Evolutionary conservation across 2,329 filamentous ascomycete genomes (phyloP).

Genomic region (Ophiostoma populinum): DNA sequence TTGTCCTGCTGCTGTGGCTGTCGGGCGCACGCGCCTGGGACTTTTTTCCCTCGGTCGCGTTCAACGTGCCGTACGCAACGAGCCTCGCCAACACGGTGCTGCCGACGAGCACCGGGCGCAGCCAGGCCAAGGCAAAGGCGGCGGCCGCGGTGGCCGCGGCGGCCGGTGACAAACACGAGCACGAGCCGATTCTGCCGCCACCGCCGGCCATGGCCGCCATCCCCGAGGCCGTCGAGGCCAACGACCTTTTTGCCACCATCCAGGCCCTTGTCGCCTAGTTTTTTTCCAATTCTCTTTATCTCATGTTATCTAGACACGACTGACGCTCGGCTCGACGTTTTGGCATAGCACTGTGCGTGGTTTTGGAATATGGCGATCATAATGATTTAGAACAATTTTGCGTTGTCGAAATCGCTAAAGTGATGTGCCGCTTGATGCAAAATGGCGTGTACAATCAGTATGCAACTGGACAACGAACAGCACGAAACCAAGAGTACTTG

Average conservation of each 20-base stretch:
- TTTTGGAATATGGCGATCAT: no score
- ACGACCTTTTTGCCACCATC: constrained; percentile 2
- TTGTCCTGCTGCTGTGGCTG: constrained; percentile 12
- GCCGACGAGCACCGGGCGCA: constrained; percentile 1
- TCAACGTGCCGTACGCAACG: constrained; percentile 11
- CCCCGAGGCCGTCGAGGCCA: not conserved
- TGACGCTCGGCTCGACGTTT: no score
- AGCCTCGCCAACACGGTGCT: constrained; percentile 9
- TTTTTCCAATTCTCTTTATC: not conserved
- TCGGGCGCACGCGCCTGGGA: constrained; percentile 10
- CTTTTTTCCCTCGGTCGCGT: constrained; percentile 9
- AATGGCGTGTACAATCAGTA: no score
- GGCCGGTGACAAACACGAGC: not conserved
- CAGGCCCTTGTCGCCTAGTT: constrained; percentile 2
- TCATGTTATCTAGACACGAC: no score
- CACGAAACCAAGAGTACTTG: not conserved
- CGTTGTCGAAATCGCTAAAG: no score
- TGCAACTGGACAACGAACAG: not conserved
- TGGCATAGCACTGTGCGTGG: no score
- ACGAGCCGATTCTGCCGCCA: constrained; percentile 2
- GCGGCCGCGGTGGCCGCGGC: not conserved
- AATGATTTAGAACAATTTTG: no score
- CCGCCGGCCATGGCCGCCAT: constrained; percentile 4
- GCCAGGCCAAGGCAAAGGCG: not conserved
- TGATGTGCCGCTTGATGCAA: no score